These are phyloP conservation scores for Rubroshorea leprosula DNA, from an alignment of 345 rosid genomes.

Conservation along the genomic window DNA sequence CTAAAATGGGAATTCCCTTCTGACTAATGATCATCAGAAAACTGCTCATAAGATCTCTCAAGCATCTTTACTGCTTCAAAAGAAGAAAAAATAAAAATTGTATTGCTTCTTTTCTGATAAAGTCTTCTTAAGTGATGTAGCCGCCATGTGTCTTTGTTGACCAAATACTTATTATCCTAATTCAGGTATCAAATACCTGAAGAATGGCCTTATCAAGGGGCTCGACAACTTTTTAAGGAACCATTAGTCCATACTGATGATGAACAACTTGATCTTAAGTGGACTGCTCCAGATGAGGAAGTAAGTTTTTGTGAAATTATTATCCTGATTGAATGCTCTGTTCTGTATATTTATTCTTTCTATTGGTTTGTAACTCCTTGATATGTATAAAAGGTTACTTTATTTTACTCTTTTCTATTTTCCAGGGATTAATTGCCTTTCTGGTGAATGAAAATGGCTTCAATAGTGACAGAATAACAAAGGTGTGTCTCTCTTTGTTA, in stretches of 20 bases:
- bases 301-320: slow-evolving; percentile 34
- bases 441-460: slow-evolving; percentile 93
- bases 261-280: slow-evolving; percentile 70
- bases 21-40: not conserved
- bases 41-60: not conserved
- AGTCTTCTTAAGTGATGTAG: too few species aligned
- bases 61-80: not conserved
- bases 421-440: slow-evolving; percentile 58
- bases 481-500: not conserved
- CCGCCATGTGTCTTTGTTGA: not conserved
- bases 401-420: not conserved
- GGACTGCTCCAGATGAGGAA: slow-evolving; percentile 89
- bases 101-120: too few species aligned
- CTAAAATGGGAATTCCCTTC: not conserved
- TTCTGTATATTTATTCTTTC: not conserved
- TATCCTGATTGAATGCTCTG: slow-evolving; percentile 6
- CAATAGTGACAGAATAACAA: slow-evolving; percentile 63
- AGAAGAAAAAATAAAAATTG: too few species aligned
- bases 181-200: slow-evolving; percentile 78
- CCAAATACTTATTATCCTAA: not conserved
- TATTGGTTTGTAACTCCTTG: slow-evolving; percentile 4
- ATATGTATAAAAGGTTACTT: not conserved
- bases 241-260: slow-evolving; percentile 56
- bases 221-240: slow-evolving; percentile 71
- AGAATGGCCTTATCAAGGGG: slow-evolving; percentile 87